Evolutionary conservation across 208 protist species (phyloP), one percentile per base, ranked within the genome.

Genomic region (Balamuthia mandrillaris): DNA sequence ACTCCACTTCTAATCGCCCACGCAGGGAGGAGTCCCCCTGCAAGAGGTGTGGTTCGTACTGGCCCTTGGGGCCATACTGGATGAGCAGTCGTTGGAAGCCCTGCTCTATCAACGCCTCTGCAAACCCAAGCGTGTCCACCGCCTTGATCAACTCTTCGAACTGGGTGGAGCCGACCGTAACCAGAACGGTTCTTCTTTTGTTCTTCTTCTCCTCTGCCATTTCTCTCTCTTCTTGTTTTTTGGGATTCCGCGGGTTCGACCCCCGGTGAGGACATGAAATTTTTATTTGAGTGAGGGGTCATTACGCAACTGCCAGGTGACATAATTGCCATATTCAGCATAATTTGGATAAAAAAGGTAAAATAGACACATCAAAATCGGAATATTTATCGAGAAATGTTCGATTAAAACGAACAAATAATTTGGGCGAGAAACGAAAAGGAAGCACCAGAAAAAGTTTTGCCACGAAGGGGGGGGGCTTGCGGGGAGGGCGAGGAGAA

Each of bases 131-230:
- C 29, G 72, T 33, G 14, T 72, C 52, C 1, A 81, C 72, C 0
- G 45, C 72, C 1, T 60, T 7, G 0, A 81, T 31, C 29, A 81
- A 16, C n/a, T 56, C 72, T 21, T 81, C 72, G 45, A 81, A 81
- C 18, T 56, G 42, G 12, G 72, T 81, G 1, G 72, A 81, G 21
- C 72, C 72, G 1, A 81, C 72, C 1, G 72, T 81, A 18, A 81
- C 72, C 12, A 81, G 45, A 16, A 81, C 12, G 5, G n/a, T 14
- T 1, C 1, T 0, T 24, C 31, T 81, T 56, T n/a, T 56, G 21
- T 56, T 56, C n/a, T 56, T 56, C n/a, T 56, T 56, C 49, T 56
- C 49, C n/a, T 56, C n/a, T 56, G 49, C n/a, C 49, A 27, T 56
- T 56, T 56, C 49, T 56, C n/a, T 56, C n/a, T 56, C n/a, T 56